These are phyloP conservation scores for Rosa lucieae DNA, from an alignment of 306 rosid species.

Conservation along the genomic window DNA sequence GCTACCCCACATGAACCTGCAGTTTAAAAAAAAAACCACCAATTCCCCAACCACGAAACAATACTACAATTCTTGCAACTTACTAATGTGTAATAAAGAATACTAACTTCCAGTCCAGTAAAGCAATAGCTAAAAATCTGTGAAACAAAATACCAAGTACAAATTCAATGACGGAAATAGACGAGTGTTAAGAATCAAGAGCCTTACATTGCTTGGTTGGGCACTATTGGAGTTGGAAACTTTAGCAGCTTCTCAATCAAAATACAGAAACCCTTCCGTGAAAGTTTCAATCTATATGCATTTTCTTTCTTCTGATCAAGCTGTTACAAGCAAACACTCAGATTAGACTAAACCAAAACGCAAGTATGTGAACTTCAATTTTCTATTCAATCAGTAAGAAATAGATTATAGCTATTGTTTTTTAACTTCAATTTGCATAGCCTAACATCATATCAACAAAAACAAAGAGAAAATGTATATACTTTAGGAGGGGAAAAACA, in stretches of 20 bases:
- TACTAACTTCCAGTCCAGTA: no score
- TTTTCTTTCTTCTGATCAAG: constrained; percentile 45
- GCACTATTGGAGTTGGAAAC: constrained; percentile 38
- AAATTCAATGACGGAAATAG: background rate
- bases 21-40: constrained; percentile 20
- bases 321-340: constrained; percentile 12
- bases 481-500: no score
- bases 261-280: constrained; percentile 41
- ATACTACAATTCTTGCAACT: background rate
- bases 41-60: constrained; percentile 8
- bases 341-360: background rate
- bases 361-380: background rate
- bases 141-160: background rate
- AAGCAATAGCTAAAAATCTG: no score
- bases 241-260: constrained; percentile 33
- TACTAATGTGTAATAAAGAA: background rate
- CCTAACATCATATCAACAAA: background rate
- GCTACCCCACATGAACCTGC: constrained; percentile 54
- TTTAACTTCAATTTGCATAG: background rate
- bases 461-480: background rate
- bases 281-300: constrained; percentile 38
- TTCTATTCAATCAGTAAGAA: background rate
- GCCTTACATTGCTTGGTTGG: constrained; percentile 41
- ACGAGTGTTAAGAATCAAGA: constrained; percentile 4
- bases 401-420: background rate